Evolutionary conservation across 306 rosid genomes (phyloP), one percentile per base, ranked within the genome.

Genomic region (Cicer pinnatifidum): DNA sequence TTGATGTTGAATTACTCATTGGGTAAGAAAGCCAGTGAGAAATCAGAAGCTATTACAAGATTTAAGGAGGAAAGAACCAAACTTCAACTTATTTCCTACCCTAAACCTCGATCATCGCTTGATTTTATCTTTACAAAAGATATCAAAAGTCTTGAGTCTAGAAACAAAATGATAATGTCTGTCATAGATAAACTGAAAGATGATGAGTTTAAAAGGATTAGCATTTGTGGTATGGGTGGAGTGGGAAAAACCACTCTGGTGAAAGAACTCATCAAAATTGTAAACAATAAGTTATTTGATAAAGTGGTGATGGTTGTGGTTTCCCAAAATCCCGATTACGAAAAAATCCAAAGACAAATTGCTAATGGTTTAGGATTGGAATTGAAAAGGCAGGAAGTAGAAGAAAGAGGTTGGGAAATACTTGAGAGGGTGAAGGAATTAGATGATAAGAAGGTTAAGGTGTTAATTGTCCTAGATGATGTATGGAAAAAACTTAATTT

Each of bases 401-500:
- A 5, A 48, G 53, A 16, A 48, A 48, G 17, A 16, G 53, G 53
- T n/a, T 1, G 53, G 53, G 53, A 47, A 47, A 47, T 47, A 47
- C n/a, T 47, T 47, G 6, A 12, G n/a, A 12, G 12, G 59, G 8
- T 53, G 11, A 53, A 53, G 35, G 59, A 53, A 53, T 7, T 53
- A 7, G 28, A 53, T 13, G 59, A 53, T 17, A 53, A 53, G 12
- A 53, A 53, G 33, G 11, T 7, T 2, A 53, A 28, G 40, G 63
- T 11, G 1, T 8, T 57, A 57, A 57, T 23, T 20, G 63, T 57
- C 9, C 6, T 57, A 33, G 63, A 57, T 23, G 63, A 57, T 57
- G 63, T 57, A 39, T 20, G 39, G 63, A 1, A 57, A 33, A n/a
- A 20, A 13, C 63, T 57, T 57, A 17, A 62, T 48, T 48, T 74